These are phyloP conservation scores for Pascua sp. DNA, from an alignment of 1,284 basidiomycete genomes.

Conservation along the genomic window DNA sequence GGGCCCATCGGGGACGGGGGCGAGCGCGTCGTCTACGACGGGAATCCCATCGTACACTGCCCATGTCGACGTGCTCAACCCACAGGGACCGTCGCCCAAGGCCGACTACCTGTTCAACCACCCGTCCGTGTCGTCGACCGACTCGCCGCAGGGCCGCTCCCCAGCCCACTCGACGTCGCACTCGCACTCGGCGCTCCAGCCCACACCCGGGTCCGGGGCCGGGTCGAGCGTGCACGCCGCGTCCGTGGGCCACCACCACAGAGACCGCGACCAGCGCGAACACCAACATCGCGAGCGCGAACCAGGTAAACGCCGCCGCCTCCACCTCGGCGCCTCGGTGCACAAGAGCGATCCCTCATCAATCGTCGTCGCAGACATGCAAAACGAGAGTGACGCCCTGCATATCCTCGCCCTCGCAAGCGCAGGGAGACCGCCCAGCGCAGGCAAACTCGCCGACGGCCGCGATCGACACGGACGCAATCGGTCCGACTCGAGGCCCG, in stretches of 20 bases:
- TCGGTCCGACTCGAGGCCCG: background rate
- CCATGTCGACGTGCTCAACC: constrained; percentile 16
- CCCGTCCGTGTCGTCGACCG: constrained; percentile 13
- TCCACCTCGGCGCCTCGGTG: constrained; percentile 36
- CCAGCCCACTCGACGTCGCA: no score
- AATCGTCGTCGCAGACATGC: constrained; percentile 49
- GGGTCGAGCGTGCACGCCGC: no score
- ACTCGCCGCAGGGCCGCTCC: background rate
- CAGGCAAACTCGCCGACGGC: background rate
- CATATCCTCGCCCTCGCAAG: constrained; percentile 48
- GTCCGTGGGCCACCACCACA: no score
- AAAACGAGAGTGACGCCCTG: constrained; percentile 49
- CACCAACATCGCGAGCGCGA: constrained; percentile 3
- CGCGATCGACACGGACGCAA: background rate
- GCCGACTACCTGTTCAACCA: constrained; percentile 19
- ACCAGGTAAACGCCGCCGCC: constrained; percentile 24
- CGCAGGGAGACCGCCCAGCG: constrained; percentile 14
- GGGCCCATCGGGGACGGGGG: background rate
- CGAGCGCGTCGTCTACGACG: background rate
- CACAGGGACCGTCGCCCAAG: constrained; percentile 7
- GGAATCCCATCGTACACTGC: constrained; percentile 1
- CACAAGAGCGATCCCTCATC: constrained; percentile 39
- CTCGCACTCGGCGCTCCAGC: no score
- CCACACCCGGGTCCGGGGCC: no score
- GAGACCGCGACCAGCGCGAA: no score